Conservation (phyloP, 1,284 basidiomycete species). For the Cryptococcus depauperatus region DNA sequence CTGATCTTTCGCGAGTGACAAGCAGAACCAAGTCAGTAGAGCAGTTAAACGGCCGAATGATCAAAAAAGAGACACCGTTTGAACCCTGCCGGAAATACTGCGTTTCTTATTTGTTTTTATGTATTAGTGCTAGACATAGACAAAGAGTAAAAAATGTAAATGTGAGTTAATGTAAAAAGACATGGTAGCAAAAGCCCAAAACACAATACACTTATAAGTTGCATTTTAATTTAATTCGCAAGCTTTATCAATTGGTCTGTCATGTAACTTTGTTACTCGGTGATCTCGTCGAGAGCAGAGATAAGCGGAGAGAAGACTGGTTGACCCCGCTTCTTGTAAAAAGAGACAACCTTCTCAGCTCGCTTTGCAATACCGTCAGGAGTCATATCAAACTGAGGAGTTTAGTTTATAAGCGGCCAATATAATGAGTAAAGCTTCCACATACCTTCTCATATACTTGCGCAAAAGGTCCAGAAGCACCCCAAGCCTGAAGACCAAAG, state of each 20-base stretch:
- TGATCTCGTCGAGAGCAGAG: constrained; percentile 41
- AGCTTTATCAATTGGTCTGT: too few species aligned
- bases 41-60: too few species aligned
- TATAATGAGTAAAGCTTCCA: background rate
- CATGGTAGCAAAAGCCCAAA: background rate
- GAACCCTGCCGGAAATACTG: too few species aligned
- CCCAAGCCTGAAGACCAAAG: constrained; percentile 71
- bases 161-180: too few species aligned
- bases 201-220: background rate
- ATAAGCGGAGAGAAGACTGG: constrained; percentile 69
- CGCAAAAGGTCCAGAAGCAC: constrained; percentile 80
- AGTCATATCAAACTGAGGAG: constrained; percentile 63
- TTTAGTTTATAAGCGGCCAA: background rate
- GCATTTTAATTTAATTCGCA: too few species aligned
- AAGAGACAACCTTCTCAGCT: constrained; percentile 75
- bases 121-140: too few species aligned
- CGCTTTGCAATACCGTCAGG: constrained; percentile 63
- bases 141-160: background rate
- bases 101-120: too few species aligned
- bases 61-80: too few species aligned
- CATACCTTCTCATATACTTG: constrained; percentile 69
- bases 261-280: too few species aligned
- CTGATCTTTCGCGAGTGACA: too few species aligned
- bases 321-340: constrained; percentile 74
- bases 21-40: too few species aligned